These are phyloP conservation scores for Vachellia collinsii DNA, from an alignment of 306 rosid genomes.

Conservation along the genomic window DNA sequence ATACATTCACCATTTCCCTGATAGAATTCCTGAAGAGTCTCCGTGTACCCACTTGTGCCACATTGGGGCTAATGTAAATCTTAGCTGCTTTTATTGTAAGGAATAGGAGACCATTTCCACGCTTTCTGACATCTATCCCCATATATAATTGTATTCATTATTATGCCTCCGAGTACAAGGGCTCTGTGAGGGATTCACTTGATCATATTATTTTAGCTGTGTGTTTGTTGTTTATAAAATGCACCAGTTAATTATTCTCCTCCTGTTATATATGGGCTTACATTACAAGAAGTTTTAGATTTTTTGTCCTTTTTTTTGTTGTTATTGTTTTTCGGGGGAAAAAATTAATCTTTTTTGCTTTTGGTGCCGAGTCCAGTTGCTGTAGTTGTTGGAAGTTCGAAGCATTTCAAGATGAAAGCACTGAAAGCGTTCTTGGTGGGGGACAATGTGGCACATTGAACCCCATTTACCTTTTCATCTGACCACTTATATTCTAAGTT, in stretches of 20 bases:
- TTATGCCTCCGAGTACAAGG: conserved; percentile 64
- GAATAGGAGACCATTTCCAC: conserved; percentile 43
- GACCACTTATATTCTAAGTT: background rate
- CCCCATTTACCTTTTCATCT: conserved; percentile 5
- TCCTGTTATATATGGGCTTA: background rate
- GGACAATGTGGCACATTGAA: conserved; percentile 28
- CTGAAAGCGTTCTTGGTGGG: conserved; percentile 20
- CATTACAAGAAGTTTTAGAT: conserved; percentile 7
- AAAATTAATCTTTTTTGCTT: background rate
- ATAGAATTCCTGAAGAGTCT: conserved; percentile 47
- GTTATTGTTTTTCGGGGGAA: background rate
- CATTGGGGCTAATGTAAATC: conserved; percentile 63
- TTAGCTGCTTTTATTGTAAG: conserved; percentile 47
- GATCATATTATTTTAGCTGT: conserved; percentile 42
- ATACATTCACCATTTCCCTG: conserved; percentile 46
- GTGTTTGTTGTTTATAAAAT: conserved; percentile 49
- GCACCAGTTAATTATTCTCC: conserved; percentile 42
- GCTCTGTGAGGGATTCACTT: conserved; percentile 71
- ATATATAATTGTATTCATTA: conserved; percentile 58
- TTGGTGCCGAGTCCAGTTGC: background rate
- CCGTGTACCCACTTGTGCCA: conserved; percentile 36
- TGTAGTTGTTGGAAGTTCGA: conserved; percentile 10
- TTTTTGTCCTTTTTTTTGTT: background rate
- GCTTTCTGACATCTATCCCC: conserved; percentile 41
- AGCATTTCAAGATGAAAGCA: background rate